Evolutionary conservation across 164 flowering plant species (phyloP).

Genomic region (Kingdonia uniflora): DNA sequence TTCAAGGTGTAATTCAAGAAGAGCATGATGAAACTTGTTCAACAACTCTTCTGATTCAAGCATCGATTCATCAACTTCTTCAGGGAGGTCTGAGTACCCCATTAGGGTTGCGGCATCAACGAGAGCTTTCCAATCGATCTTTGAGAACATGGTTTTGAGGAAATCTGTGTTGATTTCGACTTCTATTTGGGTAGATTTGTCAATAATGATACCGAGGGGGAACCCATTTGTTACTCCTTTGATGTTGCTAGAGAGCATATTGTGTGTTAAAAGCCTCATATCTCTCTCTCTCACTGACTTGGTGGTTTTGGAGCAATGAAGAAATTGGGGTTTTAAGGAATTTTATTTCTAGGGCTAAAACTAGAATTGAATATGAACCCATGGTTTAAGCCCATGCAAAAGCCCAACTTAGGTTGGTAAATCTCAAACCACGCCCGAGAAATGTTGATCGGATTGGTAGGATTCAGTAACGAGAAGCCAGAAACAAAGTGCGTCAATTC

Average conservation of each 20-base stretch:
- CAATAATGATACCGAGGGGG: not conserved
- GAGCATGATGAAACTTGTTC: constrained; percentile 67
- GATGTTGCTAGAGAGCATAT: constrained; percentile 82
- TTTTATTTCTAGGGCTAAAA: too few species aligned
- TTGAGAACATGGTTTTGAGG: constrained; percentile 56
- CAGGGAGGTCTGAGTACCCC: constrained; percentile 69
- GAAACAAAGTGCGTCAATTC: too few species aligned
- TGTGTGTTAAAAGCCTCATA: constrained; percentile 91
- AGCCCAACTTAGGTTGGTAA: too few species aligned
- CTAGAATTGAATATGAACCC: too few species aligned
- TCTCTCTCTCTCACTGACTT: too few species aligned
- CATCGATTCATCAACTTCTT: constrained; percentile 43
- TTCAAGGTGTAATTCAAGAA: constrained; percentile 72
- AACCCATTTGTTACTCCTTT: constrained; percentile 68
- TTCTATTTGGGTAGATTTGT: constrained; percentile 37
- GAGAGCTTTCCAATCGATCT: constrained; percentile 71
- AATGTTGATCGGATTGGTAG: too few species aligned
- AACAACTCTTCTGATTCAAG: constrained; percentile 66
- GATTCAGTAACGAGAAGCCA: too few species aligned
- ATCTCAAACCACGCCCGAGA: too few species aligned
- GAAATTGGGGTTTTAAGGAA: too few species aligned
- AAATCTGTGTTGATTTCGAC: constrained; percentile 72
- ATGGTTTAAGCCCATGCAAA: too few species aligned
- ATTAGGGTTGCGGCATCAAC: constrained; percentile 44
- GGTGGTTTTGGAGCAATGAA: too few species aligned